phyloP scores from a whole-genome alignment of 2,329 filamentous ascomycete species.

The Beauveria pseudobassiana region DNA sequence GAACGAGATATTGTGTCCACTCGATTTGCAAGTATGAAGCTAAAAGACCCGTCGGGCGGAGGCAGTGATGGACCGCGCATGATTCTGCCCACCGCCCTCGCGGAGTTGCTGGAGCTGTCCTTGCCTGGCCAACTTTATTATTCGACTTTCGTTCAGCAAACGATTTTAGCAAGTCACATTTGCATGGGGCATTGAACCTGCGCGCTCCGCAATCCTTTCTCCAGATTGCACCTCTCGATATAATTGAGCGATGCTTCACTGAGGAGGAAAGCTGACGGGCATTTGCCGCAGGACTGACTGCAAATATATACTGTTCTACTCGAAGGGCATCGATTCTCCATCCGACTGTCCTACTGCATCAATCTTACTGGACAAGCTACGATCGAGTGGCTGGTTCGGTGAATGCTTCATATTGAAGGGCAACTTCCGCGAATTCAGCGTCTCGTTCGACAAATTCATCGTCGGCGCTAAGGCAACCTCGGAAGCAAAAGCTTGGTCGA shows the following conservation, averaged over 20 bases:
- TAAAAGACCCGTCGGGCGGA: constrained; percentile 28
- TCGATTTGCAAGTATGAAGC: constrained; percentile 36
- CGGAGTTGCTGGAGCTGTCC: constrained; percentile 43
- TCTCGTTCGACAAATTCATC: constrained; percentile 45
- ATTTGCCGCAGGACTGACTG: constrained; percentile 40
- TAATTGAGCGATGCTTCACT: constrained; percentile 41
- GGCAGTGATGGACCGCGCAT: constrained; percentile 32
- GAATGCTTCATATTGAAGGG: constrained; percentile 48
- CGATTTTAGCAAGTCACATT: constrained; percentile 44
- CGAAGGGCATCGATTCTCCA: constrained; percentile 39
- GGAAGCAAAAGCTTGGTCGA: constrained; percentile 30
- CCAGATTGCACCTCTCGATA: constrained; percentile 38
- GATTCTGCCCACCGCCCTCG: constrained; percentile 45
- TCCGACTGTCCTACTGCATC: constrained; percentile 45
- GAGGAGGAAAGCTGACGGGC: constrained; percentile 40
- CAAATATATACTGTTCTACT: constrained; percentile 46
- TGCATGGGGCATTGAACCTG: constrained; percentile 44
- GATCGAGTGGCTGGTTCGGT: constrained; percentile 40
- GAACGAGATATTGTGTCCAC: constrained; percentile 39
- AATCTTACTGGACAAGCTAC: constrained; percentile 37
- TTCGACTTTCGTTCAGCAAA: constrained; percentile 41
- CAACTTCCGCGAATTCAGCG: constrained; percentile 47
- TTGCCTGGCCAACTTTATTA: constrained; percentile 37
- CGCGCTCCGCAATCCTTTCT: constrained; percentile 43
- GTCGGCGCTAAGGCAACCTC: constrained; percentile 34